A percentile compares a stretch with the other conserved stretches of the same genome.
phyloP scores from a whole-genome alignment of 2,329 filamentous ascomycete genomes.

The Colletotrichum viniferum region DNA sequence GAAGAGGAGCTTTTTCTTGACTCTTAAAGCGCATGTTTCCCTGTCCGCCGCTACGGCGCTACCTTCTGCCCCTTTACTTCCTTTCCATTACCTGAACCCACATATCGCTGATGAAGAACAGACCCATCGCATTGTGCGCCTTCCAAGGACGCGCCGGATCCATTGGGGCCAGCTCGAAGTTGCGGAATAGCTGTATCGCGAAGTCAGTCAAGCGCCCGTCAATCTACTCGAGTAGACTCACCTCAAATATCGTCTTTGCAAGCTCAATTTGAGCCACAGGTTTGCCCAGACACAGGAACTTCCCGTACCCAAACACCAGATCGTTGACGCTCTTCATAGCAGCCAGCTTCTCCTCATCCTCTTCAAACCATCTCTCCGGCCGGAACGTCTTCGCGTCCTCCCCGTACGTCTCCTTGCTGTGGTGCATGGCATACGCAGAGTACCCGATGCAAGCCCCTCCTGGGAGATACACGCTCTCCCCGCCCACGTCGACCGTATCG shows the following conservation, averaged over 20 bases:
- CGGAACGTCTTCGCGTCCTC: constrained; percentile 57
- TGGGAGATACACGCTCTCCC: constrained; percentile 41
- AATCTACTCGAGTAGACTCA: too few relatives aligned
- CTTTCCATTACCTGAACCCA: constrained; percentile 34
- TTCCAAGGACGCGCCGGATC: constrained; percentile 31
- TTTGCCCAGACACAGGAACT: constrained; percentile 17
- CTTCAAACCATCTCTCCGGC: constrained; percentile 59
- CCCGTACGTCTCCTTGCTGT: constrained; percentile 60
- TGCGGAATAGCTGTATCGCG: constrained; percentile 27
- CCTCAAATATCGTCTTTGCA: constrained; percentile 35
- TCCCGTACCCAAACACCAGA: constrained; percentile 16
- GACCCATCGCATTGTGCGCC: constrained; percentile 27
- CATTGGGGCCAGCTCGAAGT: constrained; percentile 32
- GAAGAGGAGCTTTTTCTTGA: neutral
- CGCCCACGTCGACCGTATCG: neutral
- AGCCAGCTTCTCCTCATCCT: constrained; percentile 37
- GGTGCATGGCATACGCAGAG: constrained; percentile 66
- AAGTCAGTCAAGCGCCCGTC: neutral
- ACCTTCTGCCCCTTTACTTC: neutral
- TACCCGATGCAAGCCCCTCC: constrained; percentile 64
- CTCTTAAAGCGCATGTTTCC: too few relatives aligned
- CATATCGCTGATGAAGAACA: constrained; percentile 35
- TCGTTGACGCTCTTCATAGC: constrained; percentile 14
- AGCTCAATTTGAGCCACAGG: constrained; percentile 18
- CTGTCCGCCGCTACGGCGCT: too few relatives aligned